phyloP scores from a whole-genome alignment of 1,139 yeast genomes.

The Nakaseomyces delphensis region DNA sequence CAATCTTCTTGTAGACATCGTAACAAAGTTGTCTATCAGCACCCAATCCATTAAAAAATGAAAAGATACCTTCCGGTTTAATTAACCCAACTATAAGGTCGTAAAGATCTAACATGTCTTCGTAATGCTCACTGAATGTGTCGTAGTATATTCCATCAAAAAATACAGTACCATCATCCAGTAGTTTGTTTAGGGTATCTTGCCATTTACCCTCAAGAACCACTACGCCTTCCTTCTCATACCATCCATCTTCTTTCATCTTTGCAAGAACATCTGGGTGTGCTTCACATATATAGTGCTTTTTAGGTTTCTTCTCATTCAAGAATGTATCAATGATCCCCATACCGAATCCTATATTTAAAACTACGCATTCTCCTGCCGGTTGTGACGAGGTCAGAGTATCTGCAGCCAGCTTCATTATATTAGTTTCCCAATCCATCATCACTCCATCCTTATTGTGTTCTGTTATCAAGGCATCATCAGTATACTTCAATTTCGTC shows the following conservation, averaged over 20 bases:
- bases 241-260: slow-evolving; percentile 75
- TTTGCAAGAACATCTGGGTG: slow-evolving; percentile 82
- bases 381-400: slow-evolving; percentile 42
- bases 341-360: slow-evolving; percentile 94
- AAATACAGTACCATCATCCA: slow-evolving; percentile 54
- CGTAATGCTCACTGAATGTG: slow-evolving; percentile 81
- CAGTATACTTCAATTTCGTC: slow-evolving; percentile 61
- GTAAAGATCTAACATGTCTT: slow-evolving; percentile 78
- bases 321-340: slow-evolving; percentile 84
- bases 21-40: slow-evolving; percentile 85
- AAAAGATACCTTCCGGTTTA: slow-evolving; percentile 72
- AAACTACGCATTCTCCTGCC: slow-evolving; percentile 41
- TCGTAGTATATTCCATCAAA: slow-evolving; percentile 92
- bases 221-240: slow-evolving; percentile 59
- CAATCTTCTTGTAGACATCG: slow-evolving; percentile 80
- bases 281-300: slow-evolving; percentile 87
- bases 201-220: slow-evolving; percentile 89
- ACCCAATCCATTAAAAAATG: slow-evolving; percentile 93
- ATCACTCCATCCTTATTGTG: slow-evolving; percentile 81
- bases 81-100: slow-evolving; percentile 75
- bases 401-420: slow-evolving; percentile 76
- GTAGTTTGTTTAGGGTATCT: slow-evolving; percentile 56
- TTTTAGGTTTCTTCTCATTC: slow-evolving; percentile 47
- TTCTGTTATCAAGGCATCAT: slow-evolving; percentile 63
- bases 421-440: slow-evolving; percentile 92